These are phyloP conservation scores for Phytopythium boreale DNA, from an alignment of 352 stramenopile species.

Conservation along the genomic window DNA sequence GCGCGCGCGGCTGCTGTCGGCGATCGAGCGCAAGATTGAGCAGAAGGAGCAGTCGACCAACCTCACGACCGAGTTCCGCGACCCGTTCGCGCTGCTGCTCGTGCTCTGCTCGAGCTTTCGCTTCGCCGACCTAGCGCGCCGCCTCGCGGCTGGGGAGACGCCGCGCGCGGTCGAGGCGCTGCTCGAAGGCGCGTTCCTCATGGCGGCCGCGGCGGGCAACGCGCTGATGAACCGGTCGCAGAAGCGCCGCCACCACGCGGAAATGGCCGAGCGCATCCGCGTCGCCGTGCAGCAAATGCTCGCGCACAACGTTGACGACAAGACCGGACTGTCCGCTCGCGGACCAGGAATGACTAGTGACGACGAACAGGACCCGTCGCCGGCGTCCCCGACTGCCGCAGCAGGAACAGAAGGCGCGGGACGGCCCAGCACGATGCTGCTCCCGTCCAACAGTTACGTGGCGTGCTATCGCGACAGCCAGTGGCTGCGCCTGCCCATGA, in stretches of 20 bases:
- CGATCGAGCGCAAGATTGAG: constrained; percentile 68
- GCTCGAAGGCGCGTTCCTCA: constrained; percentile 57
- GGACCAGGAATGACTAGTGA: not conserved
- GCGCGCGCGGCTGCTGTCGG: constrained; percentile 48
- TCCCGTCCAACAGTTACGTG: constrained; percentile 77
- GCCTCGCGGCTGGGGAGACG: constrained; percentile 21
- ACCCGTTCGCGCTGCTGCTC: constrained; percentile 70
- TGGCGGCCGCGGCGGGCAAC: constrained; percentile 54
- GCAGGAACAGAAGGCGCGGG: constrained; percentile 6
- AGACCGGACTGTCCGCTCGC: too few species aligned
- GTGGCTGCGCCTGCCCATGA: constrained; percentile 83
- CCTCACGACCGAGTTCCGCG: constrained; percentile 68
- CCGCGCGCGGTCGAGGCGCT: constrained; percentile 27
- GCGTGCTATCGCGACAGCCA: constrained; percentile 77
- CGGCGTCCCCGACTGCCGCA: not conserved
- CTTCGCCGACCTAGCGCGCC: constrained; percentile 43
- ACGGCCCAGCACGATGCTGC: constrained; percentile 31
- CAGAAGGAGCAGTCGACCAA: constrained; percentile 62
- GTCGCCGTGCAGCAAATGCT: constrained; percentile 65
- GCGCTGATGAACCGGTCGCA: constrained; percentile 62
- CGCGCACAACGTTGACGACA: constrained; percentile 4
- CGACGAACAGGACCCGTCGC: not conserved
- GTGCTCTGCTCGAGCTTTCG: constrained; percentile 64
- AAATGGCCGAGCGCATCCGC: constrained; percentile 76
- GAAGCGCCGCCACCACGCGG: constrained; percentile 65